Evolutionary conservation across 176 grass and related monocot genomes (phyloP).

Genomic region (Hordeum marinum): DNA sequence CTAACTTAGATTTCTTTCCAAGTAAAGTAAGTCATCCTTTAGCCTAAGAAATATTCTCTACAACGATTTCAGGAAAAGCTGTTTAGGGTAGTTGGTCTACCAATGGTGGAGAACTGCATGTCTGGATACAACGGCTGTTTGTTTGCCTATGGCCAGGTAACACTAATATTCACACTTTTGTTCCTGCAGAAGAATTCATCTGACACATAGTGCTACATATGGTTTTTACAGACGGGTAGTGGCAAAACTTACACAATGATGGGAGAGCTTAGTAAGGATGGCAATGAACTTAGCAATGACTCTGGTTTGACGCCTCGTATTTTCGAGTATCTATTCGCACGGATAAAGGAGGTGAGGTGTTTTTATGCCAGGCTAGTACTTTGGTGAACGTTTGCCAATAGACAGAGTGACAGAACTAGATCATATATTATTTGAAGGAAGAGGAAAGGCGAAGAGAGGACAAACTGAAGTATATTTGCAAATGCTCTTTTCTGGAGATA

Average conservation of each 20-base stretch:
- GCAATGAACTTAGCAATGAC: conserved; percentile 43
- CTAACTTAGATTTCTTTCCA: conserved; percentile 9
- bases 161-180: background rate
- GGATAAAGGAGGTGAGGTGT: conserved; percentile 71
- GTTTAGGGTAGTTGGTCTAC: conserved; percentile 73
- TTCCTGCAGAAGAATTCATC: background rate
- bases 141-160: conserved; percentile 96
- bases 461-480: conserved; percentile 74
- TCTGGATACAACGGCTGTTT: conserved; percentile 97
- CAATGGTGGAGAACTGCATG: conserved; percentile 97
- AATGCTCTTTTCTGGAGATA: conserved; percentile 90
- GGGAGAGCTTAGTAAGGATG: conserved; percentile 65
- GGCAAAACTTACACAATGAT: conserved; percentile 96
- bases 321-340: conserved; percentile 76
- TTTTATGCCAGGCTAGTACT: background rate
- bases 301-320: conserved; percentile 87
- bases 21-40: background rate
- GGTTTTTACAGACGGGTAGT: conserved; percentile 63
- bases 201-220: conserved; percentile 5
- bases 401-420: background rate
- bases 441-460: conserved; percentile 61
- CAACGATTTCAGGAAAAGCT: conserved; percentile 58
- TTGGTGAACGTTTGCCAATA: background rate
- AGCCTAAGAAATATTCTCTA: conserved; percentile 17
- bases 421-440: conserved; percentile 51